These are phyloP conservation scores for Crithidia acanthocephali DNA, from an alignment of 208 protist species.

Conservation along the genomic window DNA sequence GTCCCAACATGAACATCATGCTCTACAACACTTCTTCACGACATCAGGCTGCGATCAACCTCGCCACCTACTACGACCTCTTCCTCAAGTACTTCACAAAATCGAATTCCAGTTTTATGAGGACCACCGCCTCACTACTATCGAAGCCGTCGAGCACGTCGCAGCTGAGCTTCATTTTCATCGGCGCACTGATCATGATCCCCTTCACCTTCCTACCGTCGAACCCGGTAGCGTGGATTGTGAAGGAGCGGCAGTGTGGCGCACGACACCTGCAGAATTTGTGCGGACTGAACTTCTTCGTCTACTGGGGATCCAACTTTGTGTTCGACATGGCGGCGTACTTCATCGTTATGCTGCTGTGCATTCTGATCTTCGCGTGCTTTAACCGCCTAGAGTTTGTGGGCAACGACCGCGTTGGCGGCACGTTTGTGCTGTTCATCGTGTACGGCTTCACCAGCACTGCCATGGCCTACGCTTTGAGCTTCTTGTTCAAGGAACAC, in stretches of 20 bases:
- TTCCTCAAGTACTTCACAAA: conserved; percentile 4
- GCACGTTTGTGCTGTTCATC: conserved; percentile 55
- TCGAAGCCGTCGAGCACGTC: conserved; percentile 35
- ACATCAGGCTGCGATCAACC: conserved; percentile 1
- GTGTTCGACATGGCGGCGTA: conserved; percentile 76
- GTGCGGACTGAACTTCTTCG: conserved; percentile 56
- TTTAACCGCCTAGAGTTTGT: conserved; percentile 73
- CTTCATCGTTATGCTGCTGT: conserved; percentile 56
- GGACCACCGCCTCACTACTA: conserved; percentile 30
- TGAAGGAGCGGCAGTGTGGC: conserved; percentile 81
- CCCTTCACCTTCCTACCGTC: conserved; percentile 78
- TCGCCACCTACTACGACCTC: conserved; percentile 4
- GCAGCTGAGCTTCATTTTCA: conserved; percentile 39
- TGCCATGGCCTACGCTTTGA: conserved; percentile 57
- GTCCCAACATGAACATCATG: conserved; percentile 15
- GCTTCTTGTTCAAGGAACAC: conserved; percentile 70
- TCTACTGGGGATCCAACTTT: conserved; percentile 86
- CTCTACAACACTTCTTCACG: conserved; percentile 40
- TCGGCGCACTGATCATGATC: conserved; percentile 66
- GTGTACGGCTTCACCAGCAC: conserved; percentile 66
- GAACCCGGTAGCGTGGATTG: conserved; percentile 69
- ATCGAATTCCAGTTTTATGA: neutral
- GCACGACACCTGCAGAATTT: conserved; percentile 78
- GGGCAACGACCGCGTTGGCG: conserved; percentile 31
- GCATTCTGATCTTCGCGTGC: conserved; percentile 65